Percentiles rank a stretch among this genome's conserved stretches.
phyloP scores from a whole-genome alignment of 768 basidiomycete genomes.

The Mycena albidolilacea region DNA sequence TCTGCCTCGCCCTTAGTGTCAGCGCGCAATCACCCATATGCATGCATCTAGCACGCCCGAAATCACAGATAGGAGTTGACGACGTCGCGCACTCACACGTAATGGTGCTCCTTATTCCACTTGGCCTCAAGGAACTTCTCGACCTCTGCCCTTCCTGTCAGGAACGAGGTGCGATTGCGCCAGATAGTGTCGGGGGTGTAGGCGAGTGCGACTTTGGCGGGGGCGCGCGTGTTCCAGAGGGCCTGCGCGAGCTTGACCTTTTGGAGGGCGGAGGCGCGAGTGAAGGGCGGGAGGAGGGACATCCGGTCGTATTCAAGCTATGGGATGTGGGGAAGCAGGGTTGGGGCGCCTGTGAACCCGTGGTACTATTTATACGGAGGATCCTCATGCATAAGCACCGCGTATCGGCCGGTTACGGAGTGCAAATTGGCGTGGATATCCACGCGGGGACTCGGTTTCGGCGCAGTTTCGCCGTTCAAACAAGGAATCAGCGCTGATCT shows the following conservation, averaged over 20 bases:
- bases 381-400: no score
- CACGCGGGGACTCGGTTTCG: no score
- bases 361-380: no score
- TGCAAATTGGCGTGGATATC: no score
- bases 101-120: slow-evolving; percentile 67
- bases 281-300: slow-evolving; percentile 39
- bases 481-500: no score
- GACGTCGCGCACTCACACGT: slow-evolving; percentile 50
- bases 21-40: no score
- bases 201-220: slow-evolving; percentile 57
- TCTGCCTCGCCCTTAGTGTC: neutral
- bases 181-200: slow-evolving; percentile 69
- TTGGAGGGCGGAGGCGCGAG: slow-evolving; percentile 29
- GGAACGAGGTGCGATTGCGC: slow-evolving; percentile 70
- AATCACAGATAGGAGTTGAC: no score
- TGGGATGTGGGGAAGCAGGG: no score
- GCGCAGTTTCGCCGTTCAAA: no score
- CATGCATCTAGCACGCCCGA: no score
- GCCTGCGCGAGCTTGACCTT: slow-evolving; percentile 40
- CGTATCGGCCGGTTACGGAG: no score
- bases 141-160: slow-evolving; percentile 60
- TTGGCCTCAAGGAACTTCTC: slow-evolving; percentile 63
- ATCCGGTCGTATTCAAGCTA: neutral
- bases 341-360: no score
- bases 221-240: slow-evolving; percentile 45